These are phyloP conservation scores for Sugiyamaella pinicola DNA, from an alignment of 1,139 yeast genomes.

Conservation along the genomic window DNA sequence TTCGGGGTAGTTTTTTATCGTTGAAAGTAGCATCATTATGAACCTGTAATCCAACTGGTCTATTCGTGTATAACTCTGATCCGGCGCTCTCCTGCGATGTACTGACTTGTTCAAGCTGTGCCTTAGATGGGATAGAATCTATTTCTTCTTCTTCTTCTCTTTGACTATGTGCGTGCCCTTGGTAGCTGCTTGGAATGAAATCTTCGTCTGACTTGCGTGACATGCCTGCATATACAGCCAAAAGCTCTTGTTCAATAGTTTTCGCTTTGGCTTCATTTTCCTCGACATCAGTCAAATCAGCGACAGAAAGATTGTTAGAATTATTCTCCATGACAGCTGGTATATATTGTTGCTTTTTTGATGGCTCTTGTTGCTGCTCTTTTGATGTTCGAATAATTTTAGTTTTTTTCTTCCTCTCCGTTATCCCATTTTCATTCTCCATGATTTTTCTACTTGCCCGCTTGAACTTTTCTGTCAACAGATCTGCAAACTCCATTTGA, in stretches of 20 bases:
- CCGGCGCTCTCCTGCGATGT: constrained; percentile 6
- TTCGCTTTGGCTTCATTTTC: background rate
- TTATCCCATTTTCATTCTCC: too few species aligned
- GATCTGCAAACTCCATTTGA: constrained; percentile 8
- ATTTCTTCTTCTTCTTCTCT: too few species aligned
- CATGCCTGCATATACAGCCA: too few species aligned
- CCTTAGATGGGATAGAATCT: background rate
- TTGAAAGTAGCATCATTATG: background rate
- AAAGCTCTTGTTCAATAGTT: background rate
- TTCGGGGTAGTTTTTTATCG: background rate
- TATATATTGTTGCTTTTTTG: too few species aligned
- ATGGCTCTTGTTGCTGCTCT: too few species aligned
- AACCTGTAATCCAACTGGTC: background rate
- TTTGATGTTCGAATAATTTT: too few species aligned
- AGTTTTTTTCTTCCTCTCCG: too few species aligned
- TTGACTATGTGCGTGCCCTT: too few species aligned
- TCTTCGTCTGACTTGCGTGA: too few species aligned
- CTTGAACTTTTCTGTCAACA: constrained; percentile 1
- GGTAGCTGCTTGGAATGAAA: background rate
- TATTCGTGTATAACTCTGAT: constrained; percentile 8
- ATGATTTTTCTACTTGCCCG: background rate
- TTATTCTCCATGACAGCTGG: background rate
- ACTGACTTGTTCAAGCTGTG: too few species aligned
- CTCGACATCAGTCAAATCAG: background rate
- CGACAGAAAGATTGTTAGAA: background rate